These are phyloP conservation scores for Hanseniaspora sp. DNA, from an alignment of 1,139 yeast genomes.

Conservation along the genomic window DNA sequence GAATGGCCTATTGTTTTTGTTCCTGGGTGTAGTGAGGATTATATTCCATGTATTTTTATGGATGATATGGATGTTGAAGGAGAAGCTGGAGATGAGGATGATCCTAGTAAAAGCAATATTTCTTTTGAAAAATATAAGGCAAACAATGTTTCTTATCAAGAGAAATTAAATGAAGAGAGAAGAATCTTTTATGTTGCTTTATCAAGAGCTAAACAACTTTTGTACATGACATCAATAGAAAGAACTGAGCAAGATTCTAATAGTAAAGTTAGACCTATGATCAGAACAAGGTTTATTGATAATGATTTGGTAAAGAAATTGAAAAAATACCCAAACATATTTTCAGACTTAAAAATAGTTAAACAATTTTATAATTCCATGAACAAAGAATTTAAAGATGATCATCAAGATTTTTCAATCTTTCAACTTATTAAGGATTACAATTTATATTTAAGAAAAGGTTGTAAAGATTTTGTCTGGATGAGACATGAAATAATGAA, in stretches of 20 bases:
- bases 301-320: slow-evolving; percentile 24
- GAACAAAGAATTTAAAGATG: slow-evolving; percentile 18
- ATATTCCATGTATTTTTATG: slow-evolving; percentile 44
- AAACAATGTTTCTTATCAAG: slow-evolving; percentile 15
- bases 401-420: slow-evolving; percentile 21
- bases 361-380: slow-evolving; percentile 22
- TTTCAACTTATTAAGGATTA: slow-evolving; percentile 26
- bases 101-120: slow-evolving; percentile 8
- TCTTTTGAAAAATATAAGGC: slow-evolving; percentile 17
- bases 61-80: slow-evolving; percentile 41
- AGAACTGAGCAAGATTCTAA: slow-evolving; percentile 19
- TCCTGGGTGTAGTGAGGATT: slow-evolving; percentile 54
- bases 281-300: slow-evolving; percentile 24
- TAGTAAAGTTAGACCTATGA: slow-evolving; percentile 18
- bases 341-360: slow-evolving; percentile 21
- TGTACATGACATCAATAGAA: slow-evolving; percentile 31
- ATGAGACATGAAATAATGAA: slow-evolving; percentile 22
- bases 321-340: slow-evolving; percentile 24
- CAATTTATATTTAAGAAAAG: slow-evolving; percentile 8
- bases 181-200: slow-evolving; percentile 79
- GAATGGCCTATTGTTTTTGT: slow-evolving; percentile 92
- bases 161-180: slow-evolving; percentile 55
- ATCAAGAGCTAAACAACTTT: slow-evolving; percentile 61
- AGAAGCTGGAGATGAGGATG: slow-evolving; percentile 19
- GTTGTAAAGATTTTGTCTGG: slow-evolving; percentile 20